phyloP scores from a whole-genome alignment of 768 basidiomycete species.

The Coprinellus aureogranulatus region DNA sequence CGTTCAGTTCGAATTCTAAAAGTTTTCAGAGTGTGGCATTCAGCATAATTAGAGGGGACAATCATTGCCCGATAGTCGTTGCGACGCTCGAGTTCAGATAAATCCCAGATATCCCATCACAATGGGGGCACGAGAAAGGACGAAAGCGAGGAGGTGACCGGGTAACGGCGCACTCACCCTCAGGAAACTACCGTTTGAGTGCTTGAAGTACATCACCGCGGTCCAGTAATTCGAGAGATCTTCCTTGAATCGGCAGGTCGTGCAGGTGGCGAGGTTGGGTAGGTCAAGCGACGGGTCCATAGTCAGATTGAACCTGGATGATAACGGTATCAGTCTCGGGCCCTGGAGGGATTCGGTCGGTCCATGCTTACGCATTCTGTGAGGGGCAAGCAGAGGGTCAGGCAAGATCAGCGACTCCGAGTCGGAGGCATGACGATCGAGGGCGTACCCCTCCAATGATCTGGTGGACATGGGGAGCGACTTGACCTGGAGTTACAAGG shows the following conservation, averaged over 20 bases:
- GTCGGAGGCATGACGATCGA: not conserved
- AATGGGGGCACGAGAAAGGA: too few species aligned
- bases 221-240: constrained; percentile 1
- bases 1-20: too few species aligned
- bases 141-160: not conserved
- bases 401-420: not conserved
- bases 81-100: too few species aligned
- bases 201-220: not conserved
- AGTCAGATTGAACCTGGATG: not conserved
- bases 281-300: not conserved
- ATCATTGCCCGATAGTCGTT: not conserved
- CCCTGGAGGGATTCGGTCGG: not conserved
- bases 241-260: not conserved
- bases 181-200: not conserved
- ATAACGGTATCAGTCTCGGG: not conserved
- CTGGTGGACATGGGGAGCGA: constrained; percentile 1
- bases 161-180: not conserved
- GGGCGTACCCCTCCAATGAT: constrained; percentile 1
- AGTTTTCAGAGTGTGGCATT: too few species aligned
- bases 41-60: too few species aligned
- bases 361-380: not conserved
- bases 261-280: not conserved
- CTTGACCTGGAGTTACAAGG: not conserved
- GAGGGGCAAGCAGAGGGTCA: not conserved
- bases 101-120: too few species aligned